Evolutionary conservation across 169 alveolate genomes (phyloP).

Genomic region (Eimeria zaria): DNA sequence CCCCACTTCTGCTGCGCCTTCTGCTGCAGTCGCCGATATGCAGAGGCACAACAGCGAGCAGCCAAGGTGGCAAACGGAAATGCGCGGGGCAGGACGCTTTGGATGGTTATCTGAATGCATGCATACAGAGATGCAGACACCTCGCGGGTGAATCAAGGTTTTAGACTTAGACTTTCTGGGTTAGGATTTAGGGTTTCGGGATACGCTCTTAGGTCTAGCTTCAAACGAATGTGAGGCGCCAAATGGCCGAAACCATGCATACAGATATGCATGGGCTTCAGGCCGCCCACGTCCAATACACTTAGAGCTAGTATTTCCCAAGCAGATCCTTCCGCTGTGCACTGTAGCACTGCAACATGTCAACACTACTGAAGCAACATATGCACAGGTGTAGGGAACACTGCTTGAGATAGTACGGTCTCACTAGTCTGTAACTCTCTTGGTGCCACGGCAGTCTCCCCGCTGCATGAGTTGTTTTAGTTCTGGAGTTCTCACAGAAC

Average conservation of each 20-base stretch:
- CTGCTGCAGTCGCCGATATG: slow-evolving; percentile 47
- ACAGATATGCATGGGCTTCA: neutral
- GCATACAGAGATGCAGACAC: neutral
- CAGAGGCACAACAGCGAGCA: slow-evolving; percentile 66
- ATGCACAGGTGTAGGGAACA: neutral
- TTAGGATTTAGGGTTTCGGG: no score
- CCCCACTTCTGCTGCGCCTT: slow-evolving; percentile 44
- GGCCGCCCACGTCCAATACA: neutral
- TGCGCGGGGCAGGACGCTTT: slow-evolving; percentile 41
- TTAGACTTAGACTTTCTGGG: neutral
- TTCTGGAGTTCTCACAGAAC: slow-evolving; percentile 38
- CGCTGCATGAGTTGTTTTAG: slow-evolving; percentile 66
- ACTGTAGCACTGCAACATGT: neutral
- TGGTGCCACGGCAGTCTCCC: slow-evolving; percentile 75
- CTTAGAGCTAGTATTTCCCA: neutral
- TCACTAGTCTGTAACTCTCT: slow-evolving; percentile 64
- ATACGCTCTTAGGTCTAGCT: no score
- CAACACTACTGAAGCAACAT: neutral
- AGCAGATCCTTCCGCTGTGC: neutral
- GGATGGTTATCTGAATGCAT: slow-evolving; percentile 34
- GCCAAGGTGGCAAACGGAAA: slow-evolving; percentile 66
- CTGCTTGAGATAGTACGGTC: neutral
- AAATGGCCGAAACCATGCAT: no score
- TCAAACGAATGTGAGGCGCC: no score
- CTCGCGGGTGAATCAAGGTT: neutral